Conservation (phyloP, 306 rosid genomes). For the Cicer bijugum region DNA sequence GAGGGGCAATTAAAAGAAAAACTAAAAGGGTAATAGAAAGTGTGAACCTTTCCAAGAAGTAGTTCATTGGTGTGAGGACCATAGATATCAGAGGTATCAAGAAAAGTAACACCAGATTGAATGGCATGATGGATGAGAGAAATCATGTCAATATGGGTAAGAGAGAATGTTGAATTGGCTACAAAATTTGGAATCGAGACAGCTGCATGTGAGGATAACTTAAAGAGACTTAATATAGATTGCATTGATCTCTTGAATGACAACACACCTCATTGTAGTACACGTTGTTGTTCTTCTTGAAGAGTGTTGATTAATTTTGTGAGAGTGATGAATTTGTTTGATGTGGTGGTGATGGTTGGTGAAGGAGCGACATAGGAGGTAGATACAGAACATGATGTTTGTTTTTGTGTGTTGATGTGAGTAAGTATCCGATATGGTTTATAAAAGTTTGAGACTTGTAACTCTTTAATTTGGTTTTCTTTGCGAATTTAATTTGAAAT, state of each 20-base stretch:
- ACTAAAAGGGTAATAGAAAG: slow-evolving; percentile 12
- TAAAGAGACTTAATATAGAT: too few species aligned
- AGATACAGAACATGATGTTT: neutral
- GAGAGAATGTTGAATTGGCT: too few species aligned
- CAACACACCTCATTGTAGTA: neutral
- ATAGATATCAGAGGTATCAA: slow-evolving; percentile 67
- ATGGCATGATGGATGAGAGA: slow-evolving; percentile 67
- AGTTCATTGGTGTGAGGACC: slow-evolving; percentile 72
- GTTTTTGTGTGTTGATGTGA: neutral
- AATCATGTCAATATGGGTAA: slow-evolving; percentile 57
- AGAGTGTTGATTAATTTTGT: too few species aligned
- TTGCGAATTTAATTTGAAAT: neutral
- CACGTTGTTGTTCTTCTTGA: too few species aligned
- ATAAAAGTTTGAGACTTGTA: neutral
- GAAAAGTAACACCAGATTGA: slow-evolving; percentile 61
- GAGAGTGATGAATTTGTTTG: too few species aligned
- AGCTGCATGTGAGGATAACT: too few species aligned
- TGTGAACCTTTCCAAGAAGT: slow-evolving; percentile 59
- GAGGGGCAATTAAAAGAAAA: slow-evolving; percentile 2
- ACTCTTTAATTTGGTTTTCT: neutral
- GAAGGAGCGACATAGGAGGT: slow-evolving; percentile 34
- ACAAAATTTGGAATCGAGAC: too few species aligned
- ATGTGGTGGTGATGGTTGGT: slow-evolving; percentile 46
- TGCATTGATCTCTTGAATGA: too few species aligned
- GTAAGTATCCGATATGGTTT: neutral